Evolutionary conservation across 768 basidiomycete species (phyloP).

Genomic region (Trametes coccinea): DNA sequence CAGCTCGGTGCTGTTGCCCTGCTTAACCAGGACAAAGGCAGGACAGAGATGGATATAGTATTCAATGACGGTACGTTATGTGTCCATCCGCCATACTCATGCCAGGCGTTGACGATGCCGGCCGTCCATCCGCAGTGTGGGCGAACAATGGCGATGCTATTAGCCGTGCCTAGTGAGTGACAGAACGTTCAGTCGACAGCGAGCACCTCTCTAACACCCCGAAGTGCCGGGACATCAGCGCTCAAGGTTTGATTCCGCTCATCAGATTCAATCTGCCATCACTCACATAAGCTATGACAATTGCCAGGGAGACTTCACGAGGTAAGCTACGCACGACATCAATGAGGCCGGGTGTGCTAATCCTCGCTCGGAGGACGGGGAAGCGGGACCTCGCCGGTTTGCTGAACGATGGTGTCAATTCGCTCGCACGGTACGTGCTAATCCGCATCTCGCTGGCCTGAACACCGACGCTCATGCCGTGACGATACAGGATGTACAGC

Average conservation of each 20-base stretch:
- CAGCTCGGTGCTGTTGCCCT: constrained; percentile 76
- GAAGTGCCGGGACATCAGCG: constrained; percentile 91
- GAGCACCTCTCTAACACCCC: constrained; percentile 13
- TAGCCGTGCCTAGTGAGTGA: constrained; percentile 78
- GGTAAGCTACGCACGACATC: constrained; percentile 42
- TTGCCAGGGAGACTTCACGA: constrained; percentile 79
- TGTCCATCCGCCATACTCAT: background rate
- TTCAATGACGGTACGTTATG: constrained; percentile 71
- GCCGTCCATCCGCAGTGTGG: constrained; percentile 64
- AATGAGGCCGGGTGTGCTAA: constrained; percentile 3
- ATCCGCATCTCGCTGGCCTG: background rate
- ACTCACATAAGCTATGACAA: constrained; percentile 11
- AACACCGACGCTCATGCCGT: background rate
- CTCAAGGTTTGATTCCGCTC: constrained; percentile 64
- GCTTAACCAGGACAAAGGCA: constrained; percentile 51
- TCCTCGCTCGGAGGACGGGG: constrained; percentile 65
- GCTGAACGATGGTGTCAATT: constrained; percentile 95
- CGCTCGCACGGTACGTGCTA: constrained; percentile 64
- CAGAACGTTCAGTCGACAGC: background rate
- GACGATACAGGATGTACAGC: constrained; percentile 66
- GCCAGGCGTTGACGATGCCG: background rate
- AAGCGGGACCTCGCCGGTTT: constrained; percentile 90
- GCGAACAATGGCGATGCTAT: constrained; percentile 98
- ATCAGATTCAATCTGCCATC: background rate
- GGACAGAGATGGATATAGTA: constrained; percentile 64